Evolutionary conservation across 148 eudicot genomes (phyloP).

Genomic region (Arctostaphylos glauca): DNA sequence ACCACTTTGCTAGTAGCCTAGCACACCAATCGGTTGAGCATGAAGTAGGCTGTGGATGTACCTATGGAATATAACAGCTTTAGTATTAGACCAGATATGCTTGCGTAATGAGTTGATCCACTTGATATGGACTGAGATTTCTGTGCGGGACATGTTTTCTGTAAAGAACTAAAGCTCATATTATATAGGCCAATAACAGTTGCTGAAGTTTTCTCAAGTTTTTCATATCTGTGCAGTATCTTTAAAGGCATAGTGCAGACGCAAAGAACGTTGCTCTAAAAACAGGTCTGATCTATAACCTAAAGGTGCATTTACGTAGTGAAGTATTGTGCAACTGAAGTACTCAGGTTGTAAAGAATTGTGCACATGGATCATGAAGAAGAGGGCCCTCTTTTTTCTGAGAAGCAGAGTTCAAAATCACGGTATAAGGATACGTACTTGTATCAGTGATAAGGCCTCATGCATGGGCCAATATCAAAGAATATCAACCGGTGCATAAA

Average conservation of each 20-base stretch:
- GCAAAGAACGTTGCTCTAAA: slow-evolving; percentile 32
- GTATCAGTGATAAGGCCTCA: background rate
- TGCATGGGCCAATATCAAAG: too few species aligned
- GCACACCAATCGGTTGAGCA: background rate
- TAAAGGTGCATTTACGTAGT: slow-evolving; percentile 36
- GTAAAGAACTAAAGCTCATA: background rate
- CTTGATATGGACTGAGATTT: background rate
- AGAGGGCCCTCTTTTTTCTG: background rate
- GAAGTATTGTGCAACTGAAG: slow-evolving; percentile 34
- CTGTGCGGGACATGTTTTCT: background rate
- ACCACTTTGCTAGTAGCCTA: background rate
- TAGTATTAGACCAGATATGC: background rate
- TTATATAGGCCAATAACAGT: background rate
- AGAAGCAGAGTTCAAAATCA: background rate
- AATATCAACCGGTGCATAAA: too few species aligned
- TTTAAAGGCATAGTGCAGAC: slow-evolving; percentile 34
- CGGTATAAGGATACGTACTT: background rate
- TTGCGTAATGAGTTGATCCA: background rate
- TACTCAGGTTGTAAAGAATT: slow-evolving; percentile 37
- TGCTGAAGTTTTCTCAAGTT: too few species aligned
- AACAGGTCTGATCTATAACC: slow-evolving; percentile 40
- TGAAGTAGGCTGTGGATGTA: background rate
- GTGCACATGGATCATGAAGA: slow-evolving; percentile 39
- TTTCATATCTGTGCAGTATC: background rate
- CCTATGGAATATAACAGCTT: background rate